Conservation (phyloP, 2,329 filamentous ascomycete species). For the Aspergillus sp. region DNA sequence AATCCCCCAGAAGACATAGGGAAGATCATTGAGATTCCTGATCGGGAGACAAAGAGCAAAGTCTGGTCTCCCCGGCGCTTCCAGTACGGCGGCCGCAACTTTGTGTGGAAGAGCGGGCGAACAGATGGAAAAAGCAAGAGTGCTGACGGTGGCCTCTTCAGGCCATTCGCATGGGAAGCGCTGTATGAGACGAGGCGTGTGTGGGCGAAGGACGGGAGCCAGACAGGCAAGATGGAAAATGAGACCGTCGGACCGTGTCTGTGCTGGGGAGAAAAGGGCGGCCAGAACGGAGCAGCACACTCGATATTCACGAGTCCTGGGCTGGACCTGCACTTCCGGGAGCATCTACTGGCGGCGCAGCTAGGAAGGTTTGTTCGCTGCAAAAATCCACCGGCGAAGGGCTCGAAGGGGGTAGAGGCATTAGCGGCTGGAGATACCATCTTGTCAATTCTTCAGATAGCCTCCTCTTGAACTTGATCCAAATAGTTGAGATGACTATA, state of each 20-base stretch:
- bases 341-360: slow-evolving; percentile 19
- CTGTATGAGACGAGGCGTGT: slow-evolving; percentile 19
- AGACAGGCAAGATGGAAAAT: slow-evolving; percentile 17
- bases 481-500: too few relatives aligned
- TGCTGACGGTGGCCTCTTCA: slow-evolving; percentile 11
- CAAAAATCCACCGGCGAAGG: slow-evolving; percentile 17
- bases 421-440: slow-evolving; percentile 32
- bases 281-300: slow-evolving; percentile 9
- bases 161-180: slow-evolving; percentile 15
- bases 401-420: slow-evolving; percentile 12
- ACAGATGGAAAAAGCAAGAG: neutral
- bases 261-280: slow-evolving; percentile 20
- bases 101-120: slow-evolving; percentile 17
- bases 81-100: slow-evolving; percentile 17
- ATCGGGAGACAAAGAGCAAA: slow-evolving; percentile 11
- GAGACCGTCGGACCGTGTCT: slow-evolving; percentile 16
- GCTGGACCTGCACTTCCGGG: slow-evolving; percentile 17
- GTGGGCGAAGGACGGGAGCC: slow-evolving; percentile 15
- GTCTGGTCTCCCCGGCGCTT: slow-evolving; percentile 20
- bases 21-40: slow-evolving; percentile 13
- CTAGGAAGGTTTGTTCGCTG: slow-evolving; percentile 13
- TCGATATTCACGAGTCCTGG: slow-evolving; percentile 15
- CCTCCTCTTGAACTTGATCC: too few relatives aligned
- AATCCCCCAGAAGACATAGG: too few relatives aligned
- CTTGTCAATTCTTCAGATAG: neutral